Conservation (phyloP, 106 monocot genomes). For the Dendrobium chrysotoxum region DNA sequence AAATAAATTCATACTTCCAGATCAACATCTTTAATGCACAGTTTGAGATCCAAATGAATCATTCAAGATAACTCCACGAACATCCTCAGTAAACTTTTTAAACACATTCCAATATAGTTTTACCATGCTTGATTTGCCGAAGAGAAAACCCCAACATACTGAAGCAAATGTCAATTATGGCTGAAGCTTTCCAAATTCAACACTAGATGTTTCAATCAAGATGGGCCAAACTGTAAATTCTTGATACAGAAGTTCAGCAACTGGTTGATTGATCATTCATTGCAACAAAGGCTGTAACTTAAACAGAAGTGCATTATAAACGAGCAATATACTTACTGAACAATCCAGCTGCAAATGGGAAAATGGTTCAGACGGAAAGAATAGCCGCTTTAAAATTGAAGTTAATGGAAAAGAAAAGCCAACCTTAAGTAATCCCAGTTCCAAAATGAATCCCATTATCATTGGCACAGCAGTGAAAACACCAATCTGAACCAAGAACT, state of each 20-base stretch:
- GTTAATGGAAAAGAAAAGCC: neutral
- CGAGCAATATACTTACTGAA: neutral
- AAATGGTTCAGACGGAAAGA: neutral
- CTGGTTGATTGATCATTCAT: neutral
- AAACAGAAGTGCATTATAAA: neutral
- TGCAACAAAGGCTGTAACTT: neutral
- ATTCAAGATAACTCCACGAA: neutral
- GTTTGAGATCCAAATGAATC: neutral
- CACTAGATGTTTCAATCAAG: neutral
- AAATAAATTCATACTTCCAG: neutral
- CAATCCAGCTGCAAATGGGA: neutral
- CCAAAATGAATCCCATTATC: constrained; percentile 95
- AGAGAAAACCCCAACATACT: neutral
- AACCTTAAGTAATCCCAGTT: constrained; percentile 75
- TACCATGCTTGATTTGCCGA: neutral
- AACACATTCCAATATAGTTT: neutral
- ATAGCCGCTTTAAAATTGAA: neutral
- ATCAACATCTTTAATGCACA: neutral
- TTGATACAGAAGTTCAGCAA: neutral
- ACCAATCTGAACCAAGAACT: constrained; percentile 96
- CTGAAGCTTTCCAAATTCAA: neutral
- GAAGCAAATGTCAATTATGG: neutral
- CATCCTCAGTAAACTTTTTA: neutral
- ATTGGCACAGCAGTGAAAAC: constrained; percentile 95
- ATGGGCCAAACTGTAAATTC: neutral